Evolutionary conservation across 2,329 filamentous ascomycete genomes (phyloP).

Genomic region (Xylariaceae sp.): DNA sequence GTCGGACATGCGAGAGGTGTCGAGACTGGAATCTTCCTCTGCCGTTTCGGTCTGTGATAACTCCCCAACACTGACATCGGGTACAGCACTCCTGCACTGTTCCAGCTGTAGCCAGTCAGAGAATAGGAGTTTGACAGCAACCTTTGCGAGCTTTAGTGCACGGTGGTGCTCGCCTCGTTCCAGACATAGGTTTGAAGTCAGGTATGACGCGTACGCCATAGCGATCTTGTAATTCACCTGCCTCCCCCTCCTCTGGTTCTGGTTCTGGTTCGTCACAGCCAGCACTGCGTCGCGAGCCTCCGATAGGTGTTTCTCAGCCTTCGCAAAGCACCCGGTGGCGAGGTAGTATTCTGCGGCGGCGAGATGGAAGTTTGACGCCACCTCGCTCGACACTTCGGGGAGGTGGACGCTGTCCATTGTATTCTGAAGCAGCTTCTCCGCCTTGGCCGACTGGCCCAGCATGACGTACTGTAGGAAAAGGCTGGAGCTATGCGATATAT

Average conservation of each 20-base stretch:
- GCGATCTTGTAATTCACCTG: conserved; percentile 45
- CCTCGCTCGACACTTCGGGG: conserved; percentile 36
- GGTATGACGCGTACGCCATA: conserved; percentile 54
- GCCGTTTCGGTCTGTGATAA: conserved; percentile 24
- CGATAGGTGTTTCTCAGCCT: conserved; percentile 44
- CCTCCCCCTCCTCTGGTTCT: conserved; percentile 31
- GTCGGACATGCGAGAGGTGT: conserved; percentile 24
- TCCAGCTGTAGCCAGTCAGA: conserved; percentile 52
- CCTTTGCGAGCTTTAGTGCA: conserved; percentile 52
- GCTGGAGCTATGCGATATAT: conserved; percentile 42
- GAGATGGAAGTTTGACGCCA: conserved; percentile 55
- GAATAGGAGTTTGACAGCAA: conserved; percentile 50
- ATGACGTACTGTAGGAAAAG: conserved; percentile 49
- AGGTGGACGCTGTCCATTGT: conserved; percentile 48
- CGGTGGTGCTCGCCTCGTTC: conserved; percentile 54
- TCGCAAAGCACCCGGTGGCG: conserved; percentile 58
- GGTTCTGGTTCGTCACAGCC: conserved; percentile 18
- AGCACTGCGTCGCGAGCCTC: conserved; percentile 37
- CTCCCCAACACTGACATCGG: conserved; percentile 19
- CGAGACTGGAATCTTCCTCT: conserved; percentile 26
- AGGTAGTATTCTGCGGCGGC: conserved; percentile 70
- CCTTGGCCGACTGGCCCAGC: conserved; percentile 47
- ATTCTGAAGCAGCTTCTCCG: conserved; percentile 44
- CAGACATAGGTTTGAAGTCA: conserved; percentile 62
- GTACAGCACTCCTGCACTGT: conserved; percentile 23